These are phyloP conservation scores for Dothideomycetes sp. DNA, from an alignment of 2,329 filamentous ascomycete genomes.

Conservation along the genomic window DNA sequence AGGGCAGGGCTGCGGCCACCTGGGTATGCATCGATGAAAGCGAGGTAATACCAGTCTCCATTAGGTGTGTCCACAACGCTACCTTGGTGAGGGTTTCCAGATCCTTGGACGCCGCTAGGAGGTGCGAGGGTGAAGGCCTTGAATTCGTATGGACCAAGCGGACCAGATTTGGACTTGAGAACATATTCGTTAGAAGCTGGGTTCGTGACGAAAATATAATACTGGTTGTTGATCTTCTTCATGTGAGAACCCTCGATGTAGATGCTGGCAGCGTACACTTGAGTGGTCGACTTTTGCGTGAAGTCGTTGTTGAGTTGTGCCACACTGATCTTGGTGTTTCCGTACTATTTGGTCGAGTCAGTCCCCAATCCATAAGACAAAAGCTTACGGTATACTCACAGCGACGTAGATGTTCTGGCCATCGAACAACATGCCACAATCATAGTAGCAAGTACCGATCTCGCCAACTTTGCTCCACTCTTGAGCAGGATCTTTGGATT, in stretches of 20 bases:
- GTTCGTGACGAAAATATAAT: conserved; percentile 46
- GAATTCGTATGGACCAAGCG: conserved; percentile 45
- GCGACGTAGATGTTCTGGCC: conserved; percentile 52
- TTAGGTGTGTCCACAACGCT: conserved; percentile 44
- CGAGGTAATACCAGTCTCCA: conserved; percentile 51
- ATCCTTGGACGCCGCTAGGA: conserved; percentile 33
- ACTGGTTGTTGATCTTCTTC: conserved; percentile 48
- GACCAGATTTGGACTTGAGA: conserved; percentile 35
- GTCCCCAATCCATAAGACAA: not conserved
- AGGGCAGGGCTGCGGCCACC: conserved; percentile 49
- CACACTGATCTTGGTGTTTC: conserved; percentile 40
- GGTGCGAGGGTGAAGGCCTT: conserved; percentile 38
- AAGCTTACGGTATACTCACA: not conserved
- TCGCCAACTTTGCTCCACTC: conserved; percentile 36
- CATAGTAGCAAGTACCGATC: conserved; percentile 46
- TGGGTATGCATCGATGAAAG: conserved; percentile 48
- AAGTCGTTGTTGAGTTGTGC: conserved; percentile 44
- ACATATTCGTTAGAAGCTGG: conserved; percentile 41
- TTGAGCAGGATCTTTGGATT: conserved; percentile 33
- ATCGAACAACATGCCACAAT: conserved; percentile 49
- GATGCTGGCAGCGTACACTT: conserved; percentile 34
- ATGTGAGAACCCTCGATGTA: conserved; percentile 44
- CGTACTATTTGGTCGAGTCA: conserved; percentile 28
- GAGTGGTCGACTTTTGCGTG: conserved; percentile 35
- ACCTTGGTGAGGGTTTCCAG: conserved; percentile 40